Evolutionary conservation across 2,329 filamentous ascomycete genomes (phyloP), one percentile per base, ranked within the genome.

Genomic region (Penicillium griseofulvum): DNA sequence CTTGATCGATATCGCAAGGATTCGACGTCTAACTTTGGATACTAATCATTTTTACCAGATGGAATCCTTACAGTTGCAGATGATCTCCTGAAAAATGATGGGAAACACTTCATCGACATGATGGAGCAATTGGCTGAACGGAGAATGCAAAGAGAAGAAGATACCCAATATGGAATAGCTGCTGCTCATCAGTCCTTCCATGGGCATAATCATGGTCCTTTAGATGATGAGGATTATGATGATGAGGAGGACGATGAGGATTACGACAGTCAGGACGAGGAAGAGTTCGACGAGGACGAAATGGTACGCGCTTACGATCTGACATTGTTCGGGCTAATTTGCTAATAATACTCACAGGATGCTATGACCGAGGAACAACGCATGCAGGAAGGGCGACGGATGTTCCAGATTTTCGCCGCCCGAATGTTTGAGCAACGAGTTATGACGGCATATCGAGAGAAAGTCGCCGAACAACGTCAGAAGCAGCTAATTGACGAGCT

Each of bases 51-150:
- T 68, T 72, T 72, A 64, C 60, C 67, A 80, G 92, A 94, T 80
- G 95, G 94, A 72, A 97, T 99, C 76, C 86, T 99, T 73, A 99
- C 94, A 64, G 94, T 99, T 70, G 94, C 94, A 74, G 94, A 99
- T 80, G 94, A 99, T 77, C 82, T 99, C 63, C 84, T 99, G 61
- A 97, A 97, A 76, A 99, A 99, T 76, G 94, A 99, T 75, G 94
- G 94, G 68, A 96, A 96, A 76, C 96, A 96, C 71, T 99, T 99
- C 78, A 99, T 99, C 76, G 94, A 99, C 74, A 99, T 99, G 94
- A 99, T 99, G 94, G 94, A 99, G 75, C 93, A 97, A 78, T 83
- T 99, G 67, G 94, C 94, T 36, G 94, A 99, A 78, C 90, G 93
- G 67, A 86, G 94, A 67, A 97, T 99, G 93, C 90, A 92, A 70